phyloP scores from a whole-genome alignment of 2,329 filamentous ascomycete genomes.

The Xylariaceae sp. region DNA sequence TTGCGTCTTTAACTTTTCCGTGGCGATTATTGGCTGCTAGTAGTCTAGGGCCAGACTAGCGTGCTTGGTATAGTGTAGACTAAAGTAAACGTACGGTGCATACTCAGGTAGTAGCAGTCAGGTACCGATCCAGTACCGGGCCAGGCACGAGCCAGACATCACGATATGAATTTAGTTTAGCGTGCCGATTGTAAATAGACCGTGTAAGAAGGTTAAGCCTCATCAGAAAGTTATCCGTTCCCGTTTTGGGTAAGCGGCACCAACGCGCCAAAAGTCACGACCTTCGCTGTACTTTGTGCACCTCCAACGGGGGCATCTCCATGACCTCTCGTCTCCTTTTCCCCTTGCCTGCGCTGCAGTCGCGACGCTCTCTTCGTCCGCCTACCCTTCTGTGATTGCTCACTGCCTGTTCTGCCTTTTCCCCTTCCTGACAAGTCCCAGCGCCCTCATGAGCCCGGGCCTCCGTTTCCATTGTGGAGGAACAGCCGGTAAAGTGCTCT shows the following conservation, averaged over 20 bases:
- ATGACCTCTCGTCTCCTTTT: conserved; percentile 17
- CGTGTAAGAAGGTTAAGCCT: conserved; percentile 22
- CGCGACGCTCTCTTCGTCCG: conserved; percentile 27
- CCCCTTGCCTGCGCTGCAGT: conserved; percentile 24
- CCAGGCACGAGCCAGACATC: conserved; percentile 6
- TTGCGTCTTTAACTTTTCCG: neutral
- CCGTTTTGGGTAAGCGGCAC: conserved; percentile 36
- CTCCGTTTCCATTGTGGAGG: conserved; percentile 17
- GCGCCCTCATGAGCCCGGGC: neutral
- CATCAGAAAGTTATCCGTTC: conserved; percentile 39
- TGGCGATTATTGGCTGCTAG: neutral
- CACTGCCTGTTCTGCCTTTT: conserved; percentile 13
- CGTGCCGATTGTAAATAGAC: neutral
- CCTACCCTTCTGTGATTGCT: conserved; percentile 17
- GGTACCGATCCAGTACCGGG: neutral
- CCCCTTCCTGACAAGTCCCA: conserved; percentile 4
- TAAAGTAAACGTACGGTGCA: no score
- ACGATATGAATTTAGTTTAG: conserved; percentile 9
- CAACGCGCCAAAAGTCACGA: conserved; percentile 13
- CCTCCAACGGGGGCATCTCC: conserved; percentile 24
- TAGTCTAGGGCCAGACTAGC: neutral
- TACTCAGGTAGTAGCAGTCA: neutral
- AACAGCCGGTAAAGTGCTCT: conserved; percentile 7
- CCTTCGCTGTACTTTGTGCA: no score
- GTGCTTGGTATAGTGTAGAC: neutral